Evolutionary conservation across 2,329 filamentous ascomycete species (phyloP).

Genomic region (Scortechinia acanthostroma): DNA sequence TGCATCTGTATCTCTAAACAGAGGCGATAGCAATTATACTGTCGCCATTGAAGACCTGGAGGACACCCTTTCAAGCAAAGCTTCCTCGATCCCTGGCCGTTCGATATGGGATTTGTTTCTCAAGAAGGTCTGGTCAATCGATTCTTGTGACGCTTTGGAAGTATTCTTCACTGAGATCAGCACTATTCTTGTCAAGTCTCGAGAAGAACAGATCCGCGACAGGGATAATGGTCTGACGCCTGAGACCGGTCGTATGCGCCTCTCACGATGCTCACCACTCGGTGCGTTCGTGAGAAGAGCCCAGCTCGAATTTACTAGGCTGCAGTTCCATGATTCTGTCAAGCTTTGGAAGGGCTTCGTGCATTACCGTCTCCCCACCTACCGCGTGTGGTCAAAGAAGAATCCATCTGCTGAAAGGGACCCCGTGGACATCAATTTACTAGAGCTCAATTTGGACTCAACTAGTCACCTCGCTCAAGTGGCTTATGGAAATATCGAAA

Average conservation of each 20-base stretch:
- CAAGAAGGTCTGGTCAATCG: slow-evolving; percentile 59
- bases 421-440: slow-evolving; percentile 42
- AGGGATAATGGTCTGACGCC: slow-evolving; percentile 32
- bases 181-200: slow-evolving; percentile 39
- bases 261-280: slow-evolving; percentile 55
- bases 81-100: slow-evolving; percentile 46
- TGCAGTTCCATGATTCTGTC: slow-evolving; percentile 60
- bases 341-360: slow-evolving; percentile 58
- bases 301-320: slow-evolving; percentile 56
- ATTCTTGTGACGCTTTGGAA: slow-evolving; percentile 57
- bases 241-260: slow-evolving; percentile 29
- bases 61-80: slow-evolving; percentile 28
- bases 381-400: slow-evolving; percentile 43
- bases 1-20: no score
- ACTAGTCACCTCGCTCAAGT: slow-evolving; percentile 12
- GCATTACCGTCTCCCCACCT: slow-evolving; percentile 53
- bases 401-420: slow-evolving; percentile 32
- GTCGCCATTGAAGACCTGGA: slow-evolving; percentile 35
- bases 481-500: slow-evolving; percentile 15
- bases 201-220: slow-evolving; percentile 35
- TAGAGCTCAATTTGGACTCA: slow-evolving; percentile 30
- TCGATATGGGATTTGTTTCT: slow-evolving; percentile 61
- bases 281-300: slow-evolving; percentile 61
- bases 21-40: slow-evolving; percentile 13
- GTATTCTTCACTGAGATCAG: slow-evolving; percentile 42